Evolutionary conservation across 768 basidiomycete species (phyloP).

Genomic region (Pulveroboletus sp.): DNA sequence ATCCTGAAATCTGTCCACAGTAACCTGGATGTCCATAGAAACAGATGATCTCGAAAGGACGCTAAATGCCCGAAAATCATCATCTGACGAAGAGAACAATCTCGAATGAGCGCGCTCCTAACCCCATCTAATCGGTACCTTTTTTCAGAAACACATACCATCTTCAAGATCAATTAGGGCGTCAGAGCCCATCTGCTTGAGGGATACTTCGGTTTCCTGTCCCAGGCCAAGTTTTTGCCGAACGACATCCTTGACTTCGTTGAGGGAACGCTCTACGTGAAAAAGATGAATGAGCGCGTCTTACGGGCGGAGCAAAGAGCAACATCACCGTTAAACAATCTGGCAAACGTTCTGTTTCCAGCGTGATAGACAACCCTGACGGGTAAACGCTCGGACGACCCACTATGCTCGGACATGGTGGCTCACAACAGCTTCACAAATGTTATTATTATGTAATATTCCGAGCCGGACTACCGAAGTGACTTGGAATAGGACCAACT

Average conservation of each 20-base stretch:
- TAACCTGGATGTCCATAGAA: constrained; percentile 38
- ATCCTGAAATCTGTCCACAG: constrained; percentile 7
- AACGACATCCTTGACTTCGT: constrained; percentile 52
- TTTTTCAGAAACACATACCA: constrained; percentile 36
- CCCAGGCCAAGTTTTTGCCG: constrained; percentile 56
- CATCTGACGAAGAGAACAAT: constrained; percentile 41
- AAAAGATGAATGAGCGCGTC: constrained; percentile 5
- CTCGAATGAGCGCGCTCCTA: neutral
- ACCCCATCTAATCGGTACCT: neutral
- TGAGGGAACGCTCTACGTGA: constrained; percentile 53
- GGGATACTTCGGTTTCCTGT: constrained; percentile 31
- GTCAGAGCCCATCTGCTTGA: constrained; percentile 52
- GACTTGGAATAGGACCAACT: too few species aligned
- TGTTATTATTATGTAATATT: constrained; percentile 1
- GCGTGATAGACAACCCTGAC: constrained; percentile 37
- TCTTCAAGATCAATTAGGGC: constrained; percentile 68
- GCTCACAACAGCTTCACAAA: neutral
- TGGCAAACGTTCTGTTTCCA: constrained; percentile 33
- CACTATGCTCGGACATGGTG: constrained; percentile 11
- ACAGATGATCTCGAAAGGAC: constrained; percentile 37
- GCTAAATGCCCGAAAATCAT: constrained; percentile 73
- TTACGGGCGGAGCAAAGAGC: neutral
- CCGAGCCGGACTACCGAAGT: too few species aligned
- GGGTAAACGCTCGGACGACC: neutral
- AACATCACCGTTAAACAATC: constrained; percentile 38